Base-by-base conservation (phyloP, 495 filamentous ascomycete genomes). In the Hypoxylon trugodes region DNA sequence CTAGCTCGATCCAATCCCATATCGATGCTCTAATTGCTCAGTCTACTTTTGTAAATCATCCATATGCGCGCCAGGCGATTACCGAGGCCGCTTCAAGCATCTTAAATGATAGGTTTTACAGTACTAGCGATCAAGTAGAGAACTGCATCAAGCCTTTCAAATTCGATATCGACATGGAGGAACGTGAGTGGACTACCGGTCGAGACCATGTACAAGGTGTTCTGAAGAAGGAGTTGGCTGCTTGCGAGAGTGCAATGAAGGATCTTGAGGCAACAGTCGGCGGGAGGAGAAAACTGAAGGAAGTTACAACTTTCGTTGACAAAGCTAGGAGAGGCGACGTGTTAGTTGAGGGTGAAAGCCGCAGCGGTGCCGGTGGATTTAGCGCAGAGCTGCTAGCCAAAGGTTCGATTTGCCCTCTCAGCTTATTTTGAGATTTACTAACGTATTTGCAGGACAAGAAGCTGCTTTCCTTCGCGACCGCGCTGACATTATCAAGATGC, bases 141-240 rank as follows among this genome's bases (percentile, higher is more conserved):
- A 97, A 97, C 69, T 98, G 95, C 71, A 94, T 99, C 79, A 99
- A 99, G 73, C 95, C 95, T 1, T 99, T 93, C 80, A 99, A 98
- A 71, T 98, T 89, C 65, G 91, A 97, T 56, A 95, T 98, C 43
- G 95, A 99, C 70, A 87, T 98, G 41, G 90, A 96, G 61, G 89
- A 91, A 16, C 79, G 85, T 4, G 96, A 98, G 72, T 99, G 95
- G 95, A 74, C 79, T 4, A 86, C 89, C 55, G 92, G 91, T 0
- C 78, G 92, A 56, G 92, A 95, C 13, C 93, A 93, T 64, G 85
- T 91, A 28, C 81, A 84, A 53, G 85, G 81, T 8, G 84, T 93
- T 0, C 74, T 99, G 9, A 96, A 93, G 72, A 85, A 87, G 21
- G 95, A 99, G 69, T 79, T 98, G 13, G 81, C 84, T 42, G 89